These are phyloP conservation scores for Amphichorda felina DNA, from an alignment of 2,329 filamentous ascomycete genomes.

Conservation along the genomic window DNA sequence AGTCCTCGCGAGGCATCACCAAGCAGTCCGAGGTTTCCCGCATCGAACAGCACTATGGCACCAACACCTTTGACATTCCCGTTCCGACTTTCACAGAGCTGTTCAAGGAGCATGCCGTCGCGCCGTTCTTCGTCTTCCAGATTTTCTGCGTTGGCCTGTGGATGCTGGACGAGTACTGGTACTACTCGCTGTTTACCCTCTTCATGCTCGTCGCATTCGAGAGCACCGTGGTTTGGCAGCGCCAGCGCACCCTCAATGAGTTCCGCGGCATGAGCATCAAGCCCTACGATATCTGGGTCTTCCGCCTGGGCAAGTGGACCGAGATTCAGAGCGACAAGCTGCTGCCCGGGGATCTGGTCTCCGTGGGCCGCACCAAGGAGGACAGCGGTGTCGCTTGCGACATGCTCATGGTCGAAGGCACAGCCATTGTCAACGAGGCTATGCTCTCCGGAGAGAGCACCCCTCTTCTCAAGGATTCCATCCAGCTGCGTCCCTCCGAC, in stretches of 20 bases:
- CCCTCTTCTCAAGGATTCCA: conserved; percentile 87
- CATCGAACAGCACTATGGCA: conserved; percentile 85
- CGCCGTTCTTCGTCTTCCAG: conserved; percentile 98
- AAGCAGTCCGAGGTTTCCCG: conserved; percentile 65
- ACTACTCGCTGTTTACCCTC: conserved; percentile 96
- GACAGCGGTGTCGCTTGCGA: conserved; percentile 95
- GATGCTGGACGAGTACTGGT: conserved; percentile 99
- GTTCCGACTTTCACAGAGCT: conserved; percentile 92
- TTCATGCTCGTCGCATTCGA: conserved; percentile 98
- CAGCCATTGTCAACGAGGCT: conserved; percentile 95
- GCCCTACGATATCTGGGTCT: conserved; percentile 90
- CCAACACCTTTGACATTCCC: conserved; percentile 94
- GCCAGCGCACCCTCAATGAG: conserved; percentile 87
- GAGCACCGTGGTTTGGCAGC: conserved; percentile 98
- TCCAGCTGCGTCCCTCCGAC: conserved; percentile 78
- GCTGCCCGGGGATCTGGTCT: conserved; percentile 85
- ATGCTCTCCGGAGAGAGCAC: conserved; percentile 99
- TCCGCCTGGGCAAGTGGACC: conserved; percentile 75
- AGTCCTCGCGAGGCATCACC: conserved; percentile 64
- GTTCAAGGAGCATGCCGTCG: conserved; percentile 96
- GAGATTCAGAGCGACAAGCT: conserved; percentile 85
- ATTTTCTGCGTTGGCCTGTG: conserved; percentile 96
- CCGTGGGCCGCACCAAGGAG: conserved; percentile 87
- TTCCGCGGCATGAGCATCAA: conserved; percentile 99
- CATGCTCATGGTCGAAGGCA: conserved; percentile 89